phyloP scores from a whole-genome alignment of 257 asterid genomes.

The Pogostemon cablin region DNA sequence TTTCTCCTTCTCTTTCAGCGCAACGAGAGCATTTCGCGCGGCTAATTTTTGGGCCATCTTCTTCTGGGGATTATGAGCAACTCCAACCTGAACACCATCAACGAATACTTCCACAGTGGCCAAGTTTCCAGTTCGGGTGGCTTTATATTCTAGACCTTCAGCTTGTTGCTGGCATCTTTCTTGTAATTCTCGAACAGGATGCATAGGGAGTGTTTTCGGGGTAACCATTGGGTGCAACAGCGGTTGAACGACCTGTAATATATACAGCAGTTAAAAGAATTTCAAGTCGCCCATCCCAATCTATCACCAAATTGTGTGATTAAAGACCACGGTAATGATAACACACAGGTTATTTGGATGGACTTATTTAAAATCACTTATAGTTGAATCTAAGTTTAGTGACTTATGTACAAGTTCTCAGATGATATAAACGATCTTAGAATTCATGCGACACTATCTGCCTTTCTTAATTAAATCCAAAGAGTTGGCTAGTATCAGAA shows the following conservation, averaged over 20 bases:
- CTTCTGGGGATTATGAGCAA: slow-evolving; percentile 89
- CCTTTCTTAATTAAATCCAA: neutral
- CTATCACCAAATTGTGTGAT: slow-evolving; percentile 18
- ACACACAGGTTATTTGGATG: neutral
- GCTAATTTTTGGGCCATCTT: slow-evolving; percentile 99
- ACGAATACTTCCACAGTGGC: slow-evolving; percentile 92
- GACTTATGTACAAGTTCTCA: neutral
- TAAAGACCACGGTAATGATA: neutral
- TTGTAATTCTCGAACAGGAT: slow-evolving; percentile 95
- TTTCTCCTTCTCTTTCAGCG: slow-evolving; percentile 76
- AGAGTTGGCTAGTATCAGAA: neutral
- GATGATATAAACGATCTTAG: neutral
- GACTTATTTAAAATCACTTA: neutral
- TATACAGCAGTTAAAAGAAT: slow-evolving; percentile 21
- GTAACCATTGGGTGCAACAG: slow-evolving; percentile 95
- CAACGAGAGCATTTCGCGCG: slow-evolving; percentile 90
- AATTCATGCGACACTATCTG: neutral
- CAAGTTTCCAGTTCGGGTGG: slow-evolving; percentile 75
- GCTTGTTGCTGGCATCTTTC: slow-evolving; percentile 99
- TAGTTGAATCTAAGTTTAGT: too few species aligned
- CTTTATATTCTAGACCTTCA: slow-evolving; percentile 94
- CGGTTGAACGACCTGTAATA: slow-evolving; percentile 82
- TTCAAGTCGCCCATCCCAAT: slow-evolving; percentile 11
- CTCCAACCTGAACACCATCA: slow-evolving; percentile 85
- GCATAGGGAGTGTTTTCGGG: slow-evolving; percentile 99